phyloP scores from a whole-genome alignment of 2,329 filamentous ascomycete species.

The Diaporthe vexans region DNA sequence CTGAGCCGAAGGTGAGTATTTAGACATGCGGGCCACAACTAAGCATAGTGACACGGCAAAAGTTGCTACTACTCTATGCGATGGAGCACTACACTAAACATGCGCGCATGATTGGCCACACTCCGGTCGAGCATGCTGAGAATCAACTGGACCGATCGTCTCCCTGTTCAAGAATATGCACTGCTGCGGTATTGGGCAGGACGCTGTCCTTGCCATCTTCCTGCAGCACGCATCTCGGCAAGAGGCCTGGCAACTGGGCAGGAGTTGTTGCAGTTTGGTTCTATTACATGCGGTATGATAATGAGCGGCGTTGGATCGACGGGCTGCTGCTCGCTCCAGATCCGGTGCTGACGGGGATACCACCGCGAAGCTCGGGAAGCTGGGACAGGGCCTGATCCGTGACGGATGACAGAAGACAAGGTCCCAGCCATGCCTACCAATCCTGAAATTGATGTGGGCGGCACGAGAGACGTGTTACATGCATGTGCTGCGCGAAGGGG shows the following conservation, averaged over 20 bases:
- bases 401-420: slow-evolving; percentile 28
- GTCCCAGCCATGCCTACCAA: slow-evolving; percentile 10
- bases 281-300: neutral
- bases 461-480: slow-evolving; percentile 16
- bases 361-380: slow-evolving; percentile 30
- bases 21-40: slow-evolving; percentile 6
- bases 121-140: neutral
- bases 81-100: neutral
- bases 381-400: slow-evolving; percentile 33
- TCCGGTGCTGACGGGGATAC: slow-evolving; percentile 25
- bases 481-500: slow-evolving; percentile 18
- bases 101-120: neutral
- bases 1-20: slow-evolving; percentile 17
- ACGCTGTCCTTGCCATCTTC: neutral
- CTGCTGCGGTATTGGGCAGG: no score
- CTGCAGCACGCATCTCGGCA: neutral
- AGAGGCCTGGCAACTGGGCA: neutral
- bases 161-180: neutral
- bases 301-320: neutral
- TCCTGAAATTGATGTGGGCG: slow-evolving; percentile 10
- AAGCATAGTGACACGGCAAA: neutral
- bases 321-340: neutral
- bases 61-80: neutral
- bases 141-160: slow-evolving; percentile 10
- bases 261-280: neutral